Evolutionary conservation across 441 rosid species (phyloP), one percentile per base, ranked within the genome.

Genomic region (Jatropha multifida): DNA sequence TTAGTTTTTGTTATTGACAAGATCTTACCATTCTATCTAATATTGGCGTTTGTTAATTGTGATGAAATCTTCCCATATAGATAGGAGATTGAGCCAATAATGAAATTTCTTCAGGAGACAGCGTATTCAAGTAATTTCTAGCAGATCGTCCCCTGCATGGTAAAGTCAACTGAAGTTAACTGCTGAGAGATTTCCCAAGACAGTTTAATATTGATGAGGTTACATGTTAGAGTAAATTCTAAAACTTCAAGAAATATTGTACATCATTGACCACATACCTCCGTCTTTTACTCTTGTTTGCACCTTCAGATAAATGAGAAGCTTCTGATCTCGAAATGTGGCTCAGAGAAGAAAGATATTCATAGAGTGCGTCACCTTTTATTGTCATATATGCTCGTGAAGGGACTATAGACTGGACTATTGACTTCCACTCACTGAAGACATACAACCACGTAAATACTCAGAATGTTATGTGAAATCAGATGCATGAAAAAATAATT

Each of bases 61-160:
- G 79, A 64, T 54, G 74, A 62, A 38, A 32, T 63, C 77, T 92
- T 83, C 69, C 80, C 74, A 15, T 76, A 86, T 4, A 79, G 27
- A 75, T 79, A 83, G 76, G 77, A 32, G 32, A 80, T 74, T 80
- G 86, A 52, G 76, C 85, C 84, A 96, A 81, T 81, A 88, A 73
- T 48, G 89, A 83, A 72, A 90, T 83, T 51, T 96, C 94, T 80
- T 91, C 94, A 0, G 90, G 85, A 70, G 94, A 89, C 56, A 96
- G 75, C 78, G 75, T 76, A 71, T 86, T 88, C 89, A 96, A 82
- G 86, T 92, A 96, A 82, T 92, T 90, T 51, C 88, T 79, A 65
- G 90, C 60, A 74, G 86, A 80, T 74, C 92, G 86, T 74, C 77
- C 77, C 90, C 99, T 94, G 87, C 80, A 78, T 63, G 32, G 64